Evolutionary conservation across 1,139 yeast species (phyloP).

Genomic region (Lodderomyces oxycetoniae): DNA sequence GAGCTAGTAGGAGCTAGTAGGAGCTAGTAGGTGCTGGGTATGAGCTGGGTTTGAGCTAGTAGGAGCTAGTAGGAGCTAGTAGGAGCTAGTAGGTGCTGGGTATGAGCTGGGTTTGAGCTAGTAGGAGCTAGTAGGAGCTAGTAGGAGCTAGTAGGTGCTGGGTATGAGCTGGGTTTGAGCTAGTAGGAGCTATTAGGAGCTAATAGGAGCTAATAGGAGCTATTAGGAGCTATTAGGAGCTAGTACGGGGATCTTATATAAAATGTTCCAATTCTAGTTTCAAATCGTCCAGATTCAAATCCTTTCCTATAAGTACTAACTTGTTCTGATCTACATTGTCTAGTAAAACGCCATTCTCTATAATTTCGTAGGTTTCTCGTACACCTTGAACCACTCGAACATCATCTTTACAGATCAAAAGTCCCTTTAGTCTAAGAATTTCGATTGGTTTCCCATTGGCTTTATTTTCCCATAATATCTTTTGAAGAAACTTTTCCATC

Average conservation of each 20-base stretch:
- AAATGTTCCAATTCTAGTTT: slow-evolving; percentile 20
- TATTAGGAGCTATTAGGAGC: no score
- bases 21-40: no score
- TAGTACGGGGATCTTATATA: slow-evolving; percentile 1
- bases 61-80: no score
- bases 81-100: no score
- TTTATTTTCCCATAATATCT: slow-evolving; percentile 61
- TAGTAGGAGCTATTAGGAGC: no score
- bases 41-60: no score
- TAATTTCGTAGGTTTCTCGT: slow-evolving; percentile 81
- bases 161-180: no score
- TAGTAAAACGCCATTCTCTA: slow-evolving; percentile 44
- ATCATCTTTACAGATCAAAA: slow-evolving; percentile 38
- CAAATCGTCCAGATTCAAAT: slow-evolving; percentile 34
- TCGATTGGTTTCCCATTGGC: slow-evolving; percentile 48
- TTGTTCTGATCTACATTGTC: slow-evolving; percentile 43
- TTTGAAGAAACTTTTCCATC: slow-evolving; percentile 61
- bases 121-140: no score
- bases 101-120: no score
- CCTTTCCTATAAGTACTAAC: slow-evolving; percentile 80
- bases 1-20: no score
- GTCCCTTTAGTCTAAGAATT: slow-evolving; percentile 79
- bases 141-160: no score
- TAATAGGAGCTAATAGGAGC: no score
- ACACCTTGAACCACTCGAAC: slow-evolving; percentile 90